phyloP scores from a whole-genome alignment of 1,284 basidiomycete genomes.

The Heterobasidion parviporum region DNA sequence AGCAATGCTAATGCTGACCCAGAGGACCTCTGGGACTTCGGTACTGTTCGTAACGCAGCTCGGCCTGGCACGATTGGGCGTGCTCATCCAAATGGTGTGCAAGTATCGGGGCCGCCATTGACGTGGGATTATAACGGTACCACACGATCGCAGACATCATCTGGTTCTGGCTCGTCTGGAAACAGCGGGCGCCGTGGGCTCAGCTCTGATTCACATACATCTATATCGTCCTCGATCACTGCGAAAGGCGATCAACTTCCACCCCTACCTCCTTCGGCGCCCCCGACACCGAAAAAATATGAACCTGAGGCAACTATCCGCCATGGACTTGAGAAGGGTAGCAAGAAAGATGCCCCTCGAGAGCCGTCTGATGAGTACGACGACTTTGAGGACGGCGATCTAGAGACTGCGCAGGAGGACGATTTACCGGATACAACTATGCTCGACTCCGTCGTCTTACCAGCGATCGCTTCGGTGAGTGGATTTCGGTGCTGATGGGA shows the following conservation, averaged over 20 bases:
- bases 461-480: slow-evolving; percentile 85
- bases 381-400: slow-evolving; percentile 50
- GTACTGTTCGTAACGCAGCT: slow-evolving; percentile 67
- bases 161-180: slow-evolving; percentile 23
- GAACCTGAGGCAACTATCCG: slow-evolving; percentile 61
- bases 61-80: slow-evolving; percentile 50
- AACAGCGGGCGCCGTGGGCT: slow-evolving; percentile 8
- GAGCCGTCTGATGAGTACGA: slow-evolving; percentile 59
- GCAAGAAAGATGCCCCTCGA: slow-evolving; percentile 17
- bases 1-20: slow-evolving; percentile 31
- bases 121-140: slow-evolving; percentile 72
- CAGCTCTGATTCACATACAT: slow-evolving; percentile 14
- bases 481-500: background rate
- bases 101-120: slow-evolving; percentile 55
- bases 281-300: slow-evolving; percentile 33
- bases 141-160: slow-evolving; percentile 26
- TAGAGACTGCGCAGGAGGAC: slow-evolving; percentile 39
- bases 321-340: slow-evolving; percentile 28
- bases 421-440: slow-evolving; percentile 82
- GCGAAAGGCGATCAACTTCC: slow-evolving; percentile 50
- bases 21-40: slow-evolving; percentile 94
- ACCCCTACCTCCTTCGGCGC: slow-evolving; percentile 38
- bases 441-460: slow-evolving; percentile 90
- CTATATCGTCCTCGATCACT: slow-evolving; percentile 32
- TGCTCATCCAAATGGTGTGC: slow-evolving; percentile 39